Evolutionary conservation across 768 basidiomycete species (phyloP), one percentile per base, ranked within the genome.

Genomic region (Guyanaporus albipodus): DNA sequence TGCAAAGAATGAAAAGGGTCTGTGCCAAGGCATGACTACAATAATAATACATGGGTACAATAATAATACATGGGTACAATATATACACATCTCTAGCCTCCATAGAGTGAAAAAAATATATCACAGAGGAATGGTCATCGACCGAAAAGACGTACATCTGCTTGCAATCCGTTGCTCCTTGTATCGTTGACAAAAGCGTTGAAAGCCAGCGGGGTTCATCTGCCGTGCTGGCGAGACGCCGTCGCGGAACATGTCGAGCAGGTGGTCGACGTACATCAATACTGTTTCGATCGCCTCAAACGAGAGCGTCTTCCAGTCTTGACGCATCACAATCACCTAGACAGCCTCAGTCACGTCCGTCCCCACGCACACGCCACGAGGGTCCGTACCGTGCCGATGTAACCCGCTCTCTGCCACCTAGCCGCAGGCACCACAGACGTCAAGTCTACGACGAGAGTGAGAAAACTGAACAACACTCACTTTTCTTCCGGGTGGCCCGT

Each of bases 261-360:
- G 39, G 40, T 59, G 49, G 52, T 70, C 67, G 26, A 64, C 59
- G 23, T 63, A 70, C 63, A 67, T 66, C 56, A 67, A 59, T 28
- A 48, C 54, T 2, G 61, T 63, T 42, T 63, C 62, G 3, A 60
- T 38, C 1, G 57, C 62, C 38, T 63, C 61, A 2, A 54, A 52
- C 19, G 62, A 58, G 18, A 63, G 59, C 0, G 53, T 22, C 12
- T 56, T 56, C 33, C 51, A 48, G 31, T 63, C 62, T 51, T 54
- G 54, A 28, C 59, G 58, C 48, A 63, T 61, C 21, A 60, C 50
- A 4, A 54, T 63, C 34, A 63, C 62, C 62, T 63, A 36, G 6
- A 22, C 12, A 4, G 33, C 4, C 0, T 41, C 42, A 33, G 12
- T 39, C 7, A 26, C 10, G 9, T 22, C 23, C 22, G 8, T 1